phyloP scores from a whole-genome alignment of 2,329 filamentous ascomycete genomes.

The Hypomyces perniciosus region DNA sequence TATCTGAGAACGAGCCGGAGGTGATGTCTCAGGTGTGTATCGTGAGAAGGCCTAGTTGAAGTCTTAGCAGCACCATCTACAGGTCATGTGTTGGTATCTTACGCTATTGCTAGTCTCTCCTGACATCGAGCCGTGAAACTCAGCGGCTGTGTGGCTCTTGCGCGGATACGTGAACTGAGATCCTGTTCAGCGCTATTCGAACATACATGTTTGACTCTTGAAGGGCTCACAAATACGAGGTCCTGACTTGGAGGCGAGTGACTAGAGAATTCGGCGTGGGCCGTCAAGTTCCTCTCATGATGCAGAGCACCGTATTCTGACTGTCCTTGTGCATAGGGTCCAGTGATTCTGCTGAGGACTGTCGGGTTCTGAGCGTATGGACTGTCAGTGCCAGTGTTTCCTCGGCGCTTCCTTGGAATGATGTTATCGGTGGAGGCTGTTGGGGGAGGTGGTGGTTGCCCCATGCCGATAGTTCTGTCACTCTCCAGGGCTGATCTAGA shows the following conservation, averaged over 20 bases:
- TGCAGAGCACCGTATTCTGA: neutral
- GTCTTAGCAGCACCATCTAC: neutral
- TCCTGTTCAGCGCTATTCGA: neutral
- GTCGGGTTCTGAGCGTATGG: neutral
- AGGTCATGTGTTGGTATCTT: neutral
- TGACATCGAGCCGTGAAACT: neutral
- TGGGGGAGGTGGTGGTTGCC: slow-evolving; percentile 40
- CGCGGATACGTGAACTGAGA: neutral
- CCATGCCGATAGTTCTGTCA: slow-evolving; percentile 24
- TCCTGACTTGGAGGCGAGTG: neutral
- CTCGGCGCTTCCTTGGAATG: neutral
- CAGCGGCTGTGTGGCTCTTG: neutral
- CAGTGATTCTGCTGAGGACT: neutral
- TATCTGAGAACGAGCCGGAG: neutral
- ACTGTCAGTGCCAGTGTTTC: neutral
- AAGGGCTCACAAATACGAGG: neutral
- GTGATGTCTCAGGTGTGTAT: neutral
- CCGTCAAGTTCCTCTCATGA: neutral
- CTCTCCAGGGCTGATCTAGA: no score
- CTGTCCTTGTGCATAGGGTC: neutral
- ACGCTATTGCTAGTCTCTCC: neutral
- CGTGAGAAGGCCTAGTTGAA: neutral
- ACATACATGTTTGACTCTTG: neutral
- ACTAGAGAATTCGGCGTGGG: neutral
- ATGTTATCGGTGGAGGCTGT: slow-evolving; percentile 30